phyloP scores from a whole-genome alignment of 805 yeast species.

The Candida parachauliodes region DNA sequence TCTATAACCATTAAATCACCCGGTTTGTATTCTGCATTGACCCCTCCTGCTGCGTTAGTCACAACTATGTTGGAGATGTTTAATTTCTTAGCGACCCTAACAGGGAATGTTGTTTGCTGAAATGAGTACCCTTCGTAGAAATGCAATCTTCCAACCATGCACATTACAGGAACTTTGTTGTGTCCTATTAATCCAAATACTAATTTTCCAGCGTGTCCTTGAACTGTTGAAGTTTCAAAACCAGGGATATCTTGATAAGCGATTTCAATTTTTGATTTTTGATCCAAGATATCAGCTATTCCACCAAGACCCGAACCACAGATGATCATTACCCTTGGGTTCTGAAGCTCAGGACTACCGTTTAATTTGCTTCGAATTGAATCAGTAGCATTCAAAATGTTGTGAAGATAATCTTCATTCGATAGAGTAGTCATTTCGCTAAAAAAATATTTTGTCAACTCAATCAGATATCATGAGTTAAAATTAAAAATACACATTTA shows the following conservation, averaged over 20 bases:
- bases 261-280: conserved; percentile 45
- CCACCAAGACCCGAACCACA: conserved; percentile 97
- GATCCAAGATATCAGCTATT: conserved; percentile 52
- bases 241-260: conserved; percentile 74
- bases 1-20: conserved; percentile 90
- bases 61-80: conserved; percentile 65
- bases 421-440: conserved; percentile 12
- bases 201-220: conserved; percentile 84
- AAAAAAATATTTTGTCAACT: too few species aligned
- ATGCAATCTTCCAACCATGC: conserved; percentile 93
- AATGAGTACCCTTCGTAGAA: conserved; percentile 90
- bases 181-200: conserved; percentile 73
- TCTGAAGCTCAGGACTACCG: not conserved
- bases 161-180: conserved; percentile 72
- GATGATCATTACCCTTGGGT: conserved; percentile 71
- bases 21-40: conserved; percentile 60
- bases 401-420: conserved; percentile 14
- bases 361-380: conserved; percentile 5
- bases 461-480: too few species aligned
- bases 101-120: conserved; percentile 78
- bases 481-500: too few species aligned
- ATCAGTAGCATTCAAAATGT: conserved; percentile 10
- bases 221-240: conserved; percentile 76
- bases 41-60: conserved; percentile 97
- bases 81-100: conserved; percentile 66